Conservation (phyloP, 495 filamentous ascomycete species). For the Talaromyces stipitatus region DNA sequence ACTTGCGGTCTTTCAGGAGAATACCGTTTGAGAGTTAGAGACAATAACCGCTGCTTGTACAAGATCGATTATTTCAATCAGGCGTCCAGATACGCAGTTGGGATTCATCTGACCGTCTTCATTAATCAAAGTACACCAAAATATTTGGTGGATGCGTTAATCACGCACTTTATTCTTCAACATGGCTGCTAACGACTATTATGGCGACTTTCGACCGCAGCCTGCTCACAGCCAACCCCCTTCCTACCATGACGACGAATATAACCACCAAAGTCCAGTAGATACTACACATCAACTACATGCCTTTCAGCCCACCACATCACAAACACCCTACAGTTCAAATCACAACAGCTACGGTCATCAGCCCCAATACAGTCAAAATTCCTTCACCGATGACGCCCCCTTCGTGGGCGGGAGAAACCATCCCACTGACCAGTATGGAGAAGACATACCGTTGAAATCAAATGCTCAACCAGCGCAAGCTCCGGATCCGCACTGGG, state of each 20-base stretch:
- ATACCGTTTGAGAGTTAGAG: neutral
- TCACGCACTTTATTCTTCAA: slow-evolving; percentile 15
- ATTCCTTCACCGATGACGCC: slow-evolving; percentile 32
- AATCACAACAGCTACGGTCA: slow-evolving; percentile 22
- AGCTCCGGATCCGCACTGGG: slow-evolving; percentile 24
- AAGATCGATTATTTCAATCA: neutral
- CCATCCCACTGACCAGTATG: slow-evolving; percentile 35
- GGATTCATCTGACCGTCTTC: neutral
- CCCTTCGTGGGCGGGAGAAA: slow-evolving; percentile 22
- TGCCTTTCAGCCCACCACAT: slow-evolving; percentile 14
- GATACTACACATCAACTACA: slow-evolving; percentile 15
- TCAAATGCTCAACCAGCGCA: slow-evolving; percentile 24
- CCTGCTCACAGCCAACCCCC: slow-evolving; percentile 36
- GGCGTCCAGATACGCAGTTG: neutral
- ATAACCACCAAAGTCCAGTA: slow-evolving; percentile 9
- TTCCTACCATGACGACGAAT: slow-evolving; percentile 19
- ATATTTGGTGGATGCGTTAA: neutral
- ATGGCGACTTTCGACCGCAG: slow-evolving; percentile 44
- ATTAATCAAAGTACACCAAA: neutral
- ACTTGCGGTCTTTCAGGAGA: neutral
- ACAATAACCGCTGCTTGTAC: neutral
- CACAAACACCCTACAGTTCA: slow-evolving; percentile 21
- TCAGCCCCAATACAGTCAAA: slow-evolving; percentile 32
- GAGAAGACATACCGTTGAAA: slow-evolving; percentile 46
- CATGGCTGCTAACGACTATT: slow-evolving; percentile 85